These are phyloP conservation scores for Rhizomucor pusillus DNA, from an alignment of 371 early-diverging fungal genomes.

Conservation along the genomic window DNA sequence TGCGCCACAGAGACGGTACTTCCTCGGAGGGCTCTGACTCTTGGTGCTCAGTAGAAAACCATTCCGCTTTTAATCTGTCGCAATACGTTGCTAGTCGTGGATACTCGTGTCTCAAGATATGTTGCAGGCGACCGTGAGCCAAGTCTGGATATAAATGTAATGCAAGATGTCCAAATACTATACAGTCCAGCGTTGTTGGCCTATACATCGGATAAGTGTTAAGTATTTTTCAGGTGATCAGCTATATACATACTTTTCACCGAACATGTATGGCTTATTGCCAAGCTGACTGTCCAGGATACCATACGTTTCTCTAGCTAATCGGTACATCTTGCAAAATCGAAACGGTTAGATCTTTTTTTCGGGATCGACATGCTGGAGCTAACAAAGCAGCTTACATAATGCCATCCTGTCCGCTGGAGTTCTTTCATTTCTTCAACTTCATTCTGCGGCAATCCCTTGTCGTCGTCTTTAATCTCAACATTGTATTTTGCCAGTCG, in stretches of 20 bases:
- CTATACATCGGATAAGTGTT: constrained; percentile 7
- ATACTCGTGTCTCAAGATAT: constrained; percentile 55
- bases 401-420: constrained; percentile 46
- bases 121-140: constrained; percentile 60
- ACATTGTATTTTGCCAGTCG: constrained; percentile 51
- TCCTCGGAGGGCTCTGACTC: constrained; percentile 36
- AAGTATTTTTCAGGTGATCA: neutral
- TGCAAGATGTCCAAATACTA: constrained; percentile 69
- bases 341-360: neutral
- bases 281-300: constrained; percentile 56
- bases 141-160: constrained; percentile 63
- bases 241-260: constrained; percentile 39
- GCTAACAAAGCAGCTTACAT: constrained; percentile 20
- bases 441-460: constrained; percentile 39
- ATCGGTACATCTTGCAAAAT: constrained; percentile 47
- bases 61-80: constrained; percentile 43
- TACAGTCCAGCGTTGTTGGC: constrained; percentile 65
- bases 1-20: constrained; percentile 54
- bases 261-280: constrained; percentile 67
- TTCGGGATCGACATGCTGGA: too few species aligned
- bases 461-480: constrained; percentile 37
- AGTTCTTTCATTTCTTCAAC: constrained; percentile 47
- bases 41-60: constrained; percentile 13
- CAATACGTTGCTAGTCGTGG: constrained; percentile 59
- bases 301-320: constrained; percentile 55